phyloP scores from a whole-genome alignment of 108 stramenopile genomes.

The Skeletonema marinoi region DNA sequence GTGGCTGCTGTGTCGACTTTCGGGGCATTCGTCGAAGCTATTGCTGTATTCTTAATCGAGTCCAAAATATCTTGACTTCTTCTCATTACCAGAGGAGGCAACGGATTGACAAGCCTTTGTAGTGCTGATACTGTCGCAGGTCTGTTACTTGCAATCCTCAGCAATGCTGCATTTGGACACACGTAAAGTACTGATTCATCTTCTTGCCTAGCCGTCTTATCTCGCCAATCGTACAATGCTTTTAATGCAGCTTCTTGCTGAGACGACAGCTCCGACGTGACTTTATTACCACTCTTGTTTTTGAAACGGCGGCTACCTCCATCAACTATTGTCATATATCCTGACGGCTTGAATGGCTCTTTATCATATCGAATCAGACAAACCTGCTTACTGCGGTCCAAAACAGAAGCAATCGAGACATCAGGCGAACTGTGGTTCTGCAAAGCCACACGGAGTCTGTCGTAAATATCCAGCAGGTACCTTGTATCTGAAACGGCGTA shows the following conservation, averaged over 20 bases:
- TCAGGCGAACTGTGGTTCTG: conserved; percentile 41
- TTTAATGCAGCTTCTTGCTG: conserved; percentile 73
- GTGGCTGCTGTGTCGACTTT: neutral
- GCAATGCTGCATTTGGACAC: conserved; percentile 71
- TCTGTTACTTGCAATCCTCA: conserved; percentile 77
- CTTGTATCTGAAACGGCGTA: conserved; percentile 97
- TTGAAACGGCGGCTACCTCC: conserved; percentile 42
- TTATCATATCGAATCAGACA: conserved; percentile 91
- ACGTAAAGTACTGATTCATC: conserved; percentile 90
- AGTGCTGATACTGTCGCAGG: conserved; percentile 73
- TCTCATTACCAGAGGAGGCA: conserved; percentile 81
- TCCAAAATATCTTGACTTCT: conserved; percentile 73
- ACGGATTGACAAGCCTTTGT: conserved; percentile 76
- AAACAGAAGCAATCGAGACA: conserved; percentile 55
- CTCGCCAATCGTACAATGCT: conserved; percentile 94
- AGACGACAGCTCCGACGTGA: conserved; percentile 34
- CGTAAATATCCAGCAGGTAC: conserved; percentile 92
- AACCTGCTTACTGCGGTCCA: conserved; percentile 67
- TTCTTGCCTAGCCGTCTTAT: conserved; percentile 65
- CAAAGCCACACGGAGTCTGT: conserved; percentile 69
- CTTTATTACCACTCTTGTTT: conserved; percentile 22
- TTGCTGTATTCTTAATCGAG: conserved; percentile 11
- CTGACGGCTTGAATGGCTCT: conserved; percentile 75
- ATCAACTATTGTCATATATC: conserved; percentile 68
- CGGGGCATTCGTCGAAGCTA: neutral